phyloP scores from a whole-genome alignment of 2,329 filamentous ascomycete species.

The Ophiostoma sp. region DNA sequence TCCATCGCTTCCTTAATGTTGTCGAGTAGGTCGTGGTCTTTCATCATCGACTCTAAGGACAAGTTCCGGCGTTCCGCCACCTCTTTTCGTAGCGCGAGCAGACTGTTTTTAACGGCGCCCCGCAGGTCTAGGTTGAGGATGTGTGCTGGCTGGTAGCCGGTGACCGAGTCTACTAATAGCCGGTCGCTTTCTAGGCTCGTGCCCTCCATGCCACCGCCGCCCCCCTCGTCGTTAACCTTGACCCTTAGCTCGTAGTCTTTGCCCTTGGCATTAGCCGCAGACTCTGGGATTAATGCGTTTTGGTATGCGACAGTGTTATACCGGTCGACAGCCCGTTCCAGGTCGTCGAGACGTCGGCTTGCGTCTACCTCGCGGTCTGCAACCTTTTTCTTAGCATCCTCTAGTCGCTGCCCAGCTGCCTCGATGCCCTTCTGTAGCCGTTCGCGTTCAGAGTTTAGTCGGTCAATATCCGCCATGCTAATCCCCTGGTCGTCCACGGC shows the following conservation, averaged over 20 bases:
- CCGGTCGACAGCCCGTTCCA: constrained; percentile 82
- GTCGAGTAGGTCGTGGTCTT: constrained; percentile 87
- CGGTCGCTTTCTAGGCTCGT: constrained; percentile 57
- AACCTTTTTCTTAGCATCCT: constrained; percentile 78
- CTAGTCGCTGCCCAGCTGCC: constrained; percentile 65
- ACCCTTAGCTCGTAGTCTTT: constrained; percentile 79
- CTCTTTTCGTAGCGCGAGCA: constrained; percentile 75
- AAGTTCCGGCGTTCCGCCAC: constrained; percentile 81
- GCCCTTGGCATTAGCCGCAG: constrained; percentile 79
- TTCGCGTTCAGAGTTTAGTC: constrained; percentile 94
- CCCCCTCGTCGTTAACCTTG: constrained; percentile 62
- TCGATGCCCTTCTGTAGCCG: constrained; percentile 86
- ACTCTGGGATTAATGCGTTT: constrained; percentile 79
- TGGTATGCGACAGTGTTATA: constrained; percentile 96
- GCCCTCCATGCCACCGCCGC: neutral
- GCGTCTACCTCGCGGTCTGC: constrained; percentile 85
- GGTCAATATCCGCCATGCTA: constrained; percentile 96
- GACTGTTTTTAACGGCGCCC: constrained; percentile 71
- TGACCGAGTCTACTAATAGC: constrained; percentile 72
- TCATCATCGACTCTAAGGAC: constrained; percentile 85
- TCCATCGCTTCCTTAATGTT: constrained; percentile 95
- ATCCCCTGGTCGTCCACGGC: constrained; percentile 90
- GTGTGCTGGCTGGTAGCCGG: constrained; percentile 84
- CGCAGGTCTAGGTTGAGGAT: constrained; percentile 85
- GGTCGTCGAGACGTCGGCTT: constrained; percentile 76